Evolutionary conservation across 1,139 yeast species (phyloP).

Genomic region (Protomyces inundatus): DNA sequence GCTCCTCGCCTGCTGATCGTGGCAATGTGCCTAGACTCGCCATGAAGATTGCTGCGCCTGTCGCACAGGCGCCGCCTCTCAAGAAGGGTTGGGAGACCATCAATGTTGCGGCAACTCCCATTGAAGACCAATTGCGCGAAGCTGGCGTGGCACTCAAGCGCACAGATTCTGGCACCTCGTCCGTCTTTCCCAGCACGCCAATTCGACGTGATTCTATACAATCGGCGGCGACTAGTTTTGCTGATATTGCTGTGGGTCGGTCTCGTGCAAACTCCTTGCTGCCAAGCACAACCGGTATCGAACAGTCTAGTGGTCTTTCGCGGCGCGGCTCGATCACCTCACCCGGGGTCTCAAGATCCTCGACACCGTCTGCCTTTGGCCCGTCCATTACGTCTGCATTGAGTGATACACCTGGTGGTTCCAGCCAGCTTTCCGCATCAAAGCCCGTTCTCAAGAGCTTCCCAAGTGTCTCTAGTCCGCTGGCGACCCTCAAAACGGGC

Average conservation of each 20-base stretch:
- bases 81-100: background rate
- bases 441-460: background rate
- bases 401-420: too few relatives aligned
- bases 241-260: background rate
- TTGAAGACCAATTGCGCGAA: background rate
- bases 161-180: background rate
- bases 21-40: background rate
- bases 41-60: background rate
- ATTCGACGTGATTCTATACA: background rate
- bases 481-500: slow-evolving; percentile 3
- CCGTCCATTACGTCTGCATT: background rate
- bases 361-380: background rate
- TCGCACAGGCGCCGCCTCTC: background rate
- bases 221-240: background rate
- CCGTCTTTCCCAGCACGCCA: background rate
- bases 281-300: background rate
- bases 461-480: slow-evolving; percentile 10
- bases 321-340: background rate
- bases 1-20: background rate
- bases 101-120: background rate
- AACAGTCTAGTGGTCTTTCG: background rate
- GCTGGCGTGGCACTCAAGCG: background rate
- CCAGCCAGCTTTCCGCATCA: too few relatives aligned
- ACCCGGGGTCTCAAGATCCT: background rate
- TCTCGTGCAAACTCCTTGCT: background rate